Percentiles rank a stretch among this genome's conserved stretches.
Evolutionary conservation across 352 stramenopile species (phyloP).

Genomic region (Globisporangium echinulatum): DNA sequence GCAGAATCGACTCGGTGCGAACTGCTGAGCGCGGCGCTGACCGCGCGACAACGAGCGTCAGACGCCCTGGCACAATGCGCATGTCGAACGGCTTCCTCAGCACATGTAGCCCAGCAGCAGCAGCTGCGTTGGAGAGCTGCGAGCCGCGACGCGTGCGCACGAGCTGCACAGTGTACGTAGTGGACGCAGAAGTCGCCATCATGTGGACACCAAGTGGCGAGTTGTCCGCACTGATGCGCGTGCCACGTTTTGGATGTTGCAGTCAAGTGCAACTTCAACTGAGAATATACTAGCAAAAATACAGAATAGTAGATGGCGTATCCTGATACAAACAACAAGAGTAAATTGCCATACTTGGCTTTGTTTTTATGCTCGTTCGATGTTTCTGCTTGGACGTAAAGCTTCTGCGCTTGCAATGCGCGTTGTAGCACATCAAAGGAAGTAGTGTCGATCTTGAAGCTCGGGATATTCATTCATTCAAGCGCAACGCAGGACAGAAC

Average conservation of each 20-base stretch:
- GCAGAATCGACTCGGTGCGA: slow-evolving; percentile 3
- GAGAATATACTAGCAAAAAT: not conserved
- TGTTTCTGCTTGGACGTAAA: not conserved
- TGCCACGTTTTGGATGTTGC: too few species aligned
- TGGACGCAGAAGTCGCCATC: slow-evolving; percentile 4
- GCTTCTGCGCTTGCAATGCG: not conserved
- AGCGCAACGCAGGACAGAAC: not conserved
- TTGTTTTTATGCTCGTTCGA: not conserved
- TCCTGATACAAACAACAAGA: not conserved
- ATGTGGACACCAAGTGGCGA: not conserved
- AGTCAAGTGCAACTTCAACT: slow-evolving; percentile 13
- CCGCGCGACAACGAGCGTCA: slow-evolving; percentile 16
- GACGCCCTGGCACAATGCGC: slow-evolving; percentile 11
- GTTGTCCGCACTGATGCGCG: too few species aligned
- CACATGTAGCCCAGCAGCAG: slow-evolving; percentile 18
- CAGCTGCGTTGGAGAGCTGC: not conserved
- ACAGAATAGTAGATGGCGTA: not conserved
- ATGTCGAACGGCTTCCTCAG: slow-evolving; percentile 24
- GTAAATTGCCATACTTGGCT: not conserved
- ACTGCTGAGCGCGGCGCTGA: not conserved
- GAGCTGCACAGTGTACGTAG: slow-evolving; percentile 25
- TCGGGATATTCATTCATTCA: not conserved
- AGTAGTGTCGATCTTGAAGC: not conserved
- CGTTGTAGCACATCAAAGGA: not conserved
- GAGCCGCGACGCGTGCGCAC: slow-evolving; percentile 13